Percentiles rank a stretch among this genome's conserved stretches.
Evolutionary conservation across 495 filamentous ascomycete genomes (phyloP).

Genomic region (Penicillium odoratum): DNA sequence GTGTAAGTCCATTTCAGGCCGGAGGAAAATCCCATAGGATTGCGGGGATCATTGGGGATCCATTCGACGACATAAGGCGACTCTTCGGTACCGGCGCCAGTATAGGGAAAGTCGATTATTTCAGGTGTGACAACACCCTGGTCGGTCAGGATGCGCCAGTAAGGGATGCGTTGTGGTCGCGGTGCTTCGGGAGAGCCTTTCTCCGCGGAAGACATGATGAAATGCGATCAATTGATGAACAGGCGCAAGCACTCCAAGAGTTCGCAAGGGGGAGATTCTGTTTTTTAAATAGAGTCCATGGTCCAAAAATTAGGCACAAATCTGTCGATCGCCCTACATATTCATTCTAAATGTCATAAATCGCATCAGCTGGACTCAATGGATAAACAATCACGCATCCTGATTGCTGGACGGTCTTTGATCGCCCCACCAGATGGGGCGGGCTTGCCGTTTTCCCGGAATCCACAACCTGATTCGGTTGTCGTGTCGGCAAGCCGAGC

Average conservation of each 20-base stretch:
- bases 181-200: constrained; percentile 10
- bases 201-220: background rate
- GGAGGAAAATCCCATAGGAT: constrained; percentile 57
- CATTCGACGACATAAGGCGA: constrained; percentile 68
- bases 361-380: background rate
- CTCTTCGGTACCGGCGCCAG: constrained; percentile 60
- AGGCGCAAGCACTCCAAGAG: background rate
- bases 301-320: background rate
- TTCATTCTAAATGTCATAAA: background rate
- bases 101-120: constrained; percentile 51
- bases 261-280: background rate
- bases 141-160: constrained; percentile 31
- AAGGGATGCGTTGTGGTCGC: constrained; percentile 21
- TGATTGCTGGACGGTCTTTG: background rate
- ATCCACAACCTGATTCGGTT: background rate
- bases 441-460: background rate
- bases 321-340: background rate
- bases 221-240: background rate
- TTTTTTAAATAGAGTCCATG: background rate
- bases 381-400: background rate
- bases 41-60: constrained; percentile 60
- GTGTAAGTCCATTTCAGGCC: constrained; percentile 48
- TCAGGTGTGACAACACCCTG: constrained; percentile 33
- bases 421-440: constrained; percentile 4
- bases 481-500: constrained; percentile 15